Conservation (phyloP, 768 basidiomycete genomes). For the Hericium rajendrae region DNA sequence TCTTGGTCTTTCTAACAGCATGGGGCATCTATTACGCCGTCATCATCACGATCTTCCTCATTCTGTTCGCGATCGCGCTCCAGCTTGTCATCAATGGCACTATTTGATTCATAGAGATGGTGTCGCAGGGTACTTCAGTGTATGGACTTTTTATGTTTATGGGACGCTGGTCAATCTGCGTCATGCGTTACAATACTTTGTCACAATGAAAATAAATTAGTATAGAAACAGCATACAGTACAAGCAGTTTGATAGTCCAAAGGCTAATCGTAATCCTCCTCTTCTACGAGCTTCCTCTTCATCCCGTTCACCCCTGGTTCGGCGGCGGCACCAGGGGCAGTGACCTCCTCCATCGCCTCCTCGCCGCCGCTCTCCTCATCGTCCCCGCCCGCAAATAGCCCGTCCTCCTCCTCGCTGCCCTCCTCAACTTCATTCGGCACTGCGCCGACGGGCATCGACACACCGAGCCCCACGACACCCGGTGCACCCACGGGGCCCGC, state of each 20-base stretch:
- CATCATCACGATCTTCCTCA: conserved; percentile 19
- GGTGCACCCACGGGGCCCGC: background rate
- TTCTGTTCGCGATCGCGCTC: conserved; percentile 22
- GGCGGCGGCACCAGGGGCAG: conserved; percentile 14
- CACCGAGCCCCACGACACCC: conserved; percentile 13
- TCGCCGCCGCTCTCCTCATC: conserved; percentile 48
- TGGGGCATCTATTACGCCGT: conserved; percentile 23
- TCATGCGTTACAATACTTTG: background rate
- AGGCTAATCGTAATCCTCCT: conserved; percentile 71
- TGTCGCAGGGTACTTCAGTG: background rate
- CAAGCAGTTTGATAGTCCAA: background rate
- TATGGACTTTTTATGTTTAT: background rate
- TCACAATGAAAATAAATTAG: background rate
- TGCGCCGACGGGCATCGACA: conserved; percentile 17
- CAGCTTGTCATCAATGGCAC: conserved; percentile 8
- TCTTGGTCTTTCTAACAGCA: conserved; percentile 10
- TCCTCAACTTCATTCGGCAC: conserved; percentile 37
- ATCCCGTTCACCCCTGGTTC: conserved; percentile 40
- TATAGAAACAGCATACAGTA: background rate
- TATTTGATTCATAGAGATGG: background rate
- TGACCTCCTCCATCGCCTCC: conserved; percentile 75
- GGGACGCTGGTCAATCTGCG: background rate
- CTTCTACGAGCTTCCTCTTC: conserved; percentile 76
- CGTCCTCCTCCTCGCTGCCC: conserved; percentile 72
- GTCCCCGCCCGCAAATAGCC: conserved; percentile 66